A percentile compares a stretch with the other conserved stretches of the same genome.
Evolutionary conservation across 371 early-diverging fungal genomes (phyloP).

Genomic region (Mortierella sp.): DNA sequence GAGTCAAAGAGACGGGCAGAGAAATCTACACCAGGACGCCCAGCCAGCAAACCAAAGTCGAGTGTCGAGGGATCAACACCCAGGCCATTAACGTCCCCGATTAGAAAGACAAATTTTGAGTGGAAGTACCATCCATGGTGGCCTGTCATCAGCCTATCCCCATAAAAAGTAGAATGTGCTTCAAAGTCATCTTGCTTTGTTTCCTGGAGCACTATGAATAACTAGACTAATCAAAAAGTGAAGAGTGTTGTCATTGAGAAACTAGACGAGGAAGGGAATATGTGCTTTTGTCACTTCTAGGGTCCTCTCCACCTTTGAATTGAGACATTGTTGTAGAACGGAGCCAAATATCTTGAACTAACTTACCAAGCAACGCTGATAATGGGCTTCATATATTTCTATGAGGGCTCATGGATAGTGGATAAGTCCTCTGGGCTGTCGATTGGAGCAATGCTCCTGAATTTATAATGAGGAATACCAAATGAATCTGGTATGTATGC

Average conservation of each 20-base stretch:
- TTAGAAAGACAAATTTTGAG: slow-evolving; percentile 25
- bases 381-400: too few relatives aligned
- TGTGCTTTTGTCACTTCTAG: too few relatives aligned
- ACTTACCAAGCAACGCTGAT: too few relatives aligned
- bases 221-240: not conserved
- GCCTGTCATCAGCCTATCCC: slow-evolving; percentile 51
- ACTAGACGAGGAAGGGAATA: too few relatives aligned
- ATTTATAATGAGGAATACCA: too few relatives aligned
- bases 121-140: slow-evolving; percentile 68
- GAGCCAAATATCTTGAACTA: too few relatives aligned
- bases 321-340: too few relatives aligned
- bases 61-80: not conserved
- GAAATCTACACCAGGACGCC: slow-evolving; percentile 3
- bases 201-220: not conserved
- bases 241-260: not conserved
- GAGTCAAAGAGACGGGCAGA: slow-evolving; percentile 5
- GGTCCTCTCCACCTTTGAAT: too few relatives aligned
- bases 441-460: too few relatives aligned
- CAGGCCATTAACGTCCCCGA: slow-evolving; percentile 5
- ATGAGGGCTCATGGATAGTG: too few relatives aligned
- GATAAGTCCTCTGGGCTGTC: too few relatives aligned
- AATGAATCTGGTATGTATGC: too few relatives aligned
- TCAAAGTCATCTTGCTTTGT: not conserved
- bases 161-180: not conserved
- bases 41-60: not conserved